Evolutionary conservation across 805 yeast species (phyloP).

Genomic region (Candida verbasci): DNA sequence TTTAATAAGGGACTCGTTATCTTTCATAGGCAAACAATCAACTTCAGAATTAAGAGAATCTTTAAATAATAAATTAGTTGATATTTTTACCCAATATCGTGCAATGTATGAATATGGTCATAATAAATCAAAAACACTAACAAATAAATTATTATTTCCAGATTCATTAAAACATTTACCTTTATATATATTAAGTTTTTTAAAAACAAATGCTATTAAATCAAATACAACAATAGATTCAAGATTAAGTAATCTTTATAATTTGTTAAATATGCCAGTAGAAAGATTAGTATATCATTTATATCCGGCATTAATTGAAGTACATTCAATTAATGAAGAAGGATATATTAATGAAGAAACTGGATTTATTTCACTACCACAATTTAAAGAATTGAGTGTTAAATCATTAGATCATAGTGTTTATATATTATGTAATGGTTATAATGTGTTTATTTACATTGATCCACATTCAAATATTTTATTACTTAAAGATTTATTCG

Average conservation of each 20-base stretch:
- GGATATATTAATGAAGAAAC: slow-evolving; percentile 27
- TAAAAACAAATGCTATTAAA: slow-evolving; percentile 62
- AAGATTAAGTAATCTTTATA: slow-evolving; percentile 52
- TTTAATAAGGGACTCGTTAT: slow-evolving; percentile 35
- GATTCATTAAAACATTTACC: slow-evolving; percentile 72
- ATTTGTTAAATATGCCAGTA: slow-evolving; percentile 50
- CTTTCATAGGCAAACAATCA: slow-evolving; percentile 38
- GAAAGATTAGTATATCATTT: slow-evolving; percentile 58
- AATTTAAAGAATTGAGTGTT: slow-evolving; percentile 39
- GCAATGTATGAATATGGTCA: slow-evolving; percentile 44
- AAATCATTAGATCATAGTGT: slow-evolving; percentile 63
- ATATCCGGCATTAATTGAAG: slow-evolving; percentile 75
- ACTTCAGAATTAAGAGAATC: slow-evolving; percentile 36
- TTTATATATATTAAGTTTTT: slow-evolving; percentile 60
- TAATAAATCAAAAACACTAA: slow-evolving; percentile 27
- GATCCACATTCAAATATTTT: slow-evolving; percentile 64
- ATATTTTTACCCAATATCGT: slow-evolving; percentile 46
- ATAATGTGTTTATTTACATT: slow-evolving; percentile 55
- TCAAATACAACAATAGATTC: slow-evolving; percentile 55
- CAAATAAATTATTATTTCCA: slow-evolving; percentile 74
- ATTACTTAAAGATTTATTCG: slow-evolving; percentile 72
- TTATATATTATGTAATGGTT: slow-evolving; percentile 72
- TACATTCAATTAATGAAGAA: slow-evolving; percentile 61
- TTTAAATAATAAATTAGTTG: slow-evolving; percentile 35
- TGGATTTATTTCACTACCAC: slow-evolving; percentile 47